A percentile compares a stretch with the other conserved stretches of the same genome.
Evolutionary conservation across 2,329 filamentous ascomycete genomes (phyloP).

Genomic region (Diplodia intermedia): DNA sequence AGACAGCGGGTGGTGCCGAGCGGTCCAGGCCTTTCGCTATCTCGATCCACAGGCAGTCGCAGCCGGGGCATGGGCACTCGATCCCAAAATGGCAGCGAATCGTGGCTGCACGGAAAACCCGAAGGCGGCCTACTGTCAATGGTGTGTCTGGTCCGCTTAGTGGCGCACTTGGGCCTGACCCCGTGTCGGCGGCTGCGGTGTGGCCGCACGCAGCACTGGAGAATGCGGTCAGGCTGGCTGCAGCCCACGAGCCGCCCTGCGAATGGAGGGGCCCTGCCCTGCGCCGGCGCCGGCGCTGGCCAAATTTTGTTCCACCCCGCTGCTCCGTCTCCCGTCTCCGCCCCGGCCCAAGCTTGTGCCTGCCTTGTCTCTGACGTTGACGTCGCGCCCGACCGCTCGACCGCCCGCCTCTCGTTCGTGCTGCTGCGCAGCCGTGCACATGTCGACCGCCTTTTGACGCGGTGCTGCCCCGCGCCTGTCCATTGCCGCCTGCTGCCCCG

Average conservation of each 20-base stretch:
- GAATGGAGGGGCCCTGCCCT: not conserved
- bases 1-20: conserved; percentile 5
- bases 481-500: not conserved
- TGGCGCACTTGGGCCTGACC: not conserved
- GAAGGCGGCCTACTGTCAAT: not conserved
- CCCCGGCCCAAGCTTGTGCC: conserved; percentile 9
- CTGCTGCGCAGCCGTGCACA: conserved; percentile 14
- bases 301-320: not conserved
- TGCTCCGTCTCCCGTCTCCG: not conserved
- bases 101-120: conserved; percentile 7
- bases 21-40: conserved; percentile 21
- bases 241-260: not conserved
- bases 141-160: not conserved
- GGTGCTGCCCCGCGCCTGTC: not conserved
- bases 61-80: not conserved
- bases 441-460: conserved; percentile 26
- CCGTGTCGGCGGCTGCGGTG: not conserved
- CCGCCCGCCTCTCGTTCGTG: conserved; percentile 18
- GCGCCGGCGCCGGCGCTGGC: not conserved
- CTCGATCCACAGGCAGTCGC: not conserved
- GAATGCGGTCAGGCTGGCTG: not conserved
- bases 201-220: not conserved
- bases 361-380: conserved; percentile 12
- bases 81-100: not conserved
- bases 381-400: not conserved